A percentile compares a stretch with the other conserved stretches of the same genome.
Evolutionary conservation across 2,329 filamentous ascomycete genomes (phyloP).

Genomic region (Penicillium vulpinum): DNA sequence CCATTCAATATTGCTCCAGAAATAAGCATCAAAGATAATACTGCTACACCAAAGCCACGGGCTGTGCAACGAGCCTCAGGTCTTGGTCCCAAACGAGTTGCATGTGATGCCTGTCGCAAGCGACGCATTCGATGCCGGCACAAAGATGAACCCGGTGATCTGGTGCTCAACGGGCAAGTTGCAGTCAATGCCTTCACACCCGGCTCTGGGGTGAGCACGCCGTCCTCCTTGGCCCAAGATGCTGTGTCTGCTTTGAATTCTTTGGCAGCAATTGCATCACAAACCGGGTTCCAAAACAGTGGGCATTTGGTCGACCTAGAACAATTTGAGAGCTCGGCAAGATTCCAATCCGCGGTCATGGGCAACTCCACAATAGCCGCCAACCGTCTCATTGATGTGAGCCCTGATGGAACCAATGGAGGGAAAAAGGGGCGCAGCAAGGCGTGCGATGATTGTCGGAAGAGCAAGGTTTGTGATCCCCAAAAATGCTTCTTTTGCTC

Average conservation of each 20-base stretch:
- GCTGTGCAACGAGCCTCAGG: constrained; percentile 58
- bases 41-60: constrained; percentile 35
- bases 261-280: constrained; percentile 40
- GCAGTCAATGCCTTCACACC: constrained; percentile 33
- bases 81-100: constrained; percentile 59
- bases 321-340: constrained; percentile 30
- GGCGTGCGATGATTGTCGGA: constrained; percentile 66
- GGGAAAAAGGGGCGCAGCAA: constrained; percentile 62
- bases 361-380: constrained; percentile 27
- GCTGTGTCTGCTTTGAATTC: constrained; percentile 43
- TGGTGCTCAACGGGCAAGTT: constrained; percentile 29
- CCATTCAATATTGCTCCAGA: constrained; percentile 19
- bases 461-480: constrained; percentile 59
- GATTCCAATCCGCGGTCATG: constrained; percentile 28
- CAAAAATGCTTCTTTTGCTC: background rate
- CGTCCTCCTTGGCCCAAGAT: constrained; percentile 39
- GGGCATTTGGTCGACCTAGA: constrained; percentile 28
- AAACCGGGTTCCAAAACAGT: constrained; percentile 34
- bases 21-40: constrained; percentile 31
- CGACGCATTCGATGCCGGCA: constrained; percentile 64
- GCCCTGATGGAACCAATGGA: constrained; percentile 39
- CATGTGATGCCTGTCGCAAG: constrained; percentile 63
- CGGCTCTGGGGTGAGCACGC: constrained; percentile 29
- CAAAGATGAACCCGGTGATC: constrained; percentile 53
- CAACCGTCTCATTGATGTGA: constrained; percentile 33